These are phyloP conservation scores for Phaeodactylum tricornutum DNA, from an alignment of 108 stramenopile species.

Conservation along the genomic window DNA sequence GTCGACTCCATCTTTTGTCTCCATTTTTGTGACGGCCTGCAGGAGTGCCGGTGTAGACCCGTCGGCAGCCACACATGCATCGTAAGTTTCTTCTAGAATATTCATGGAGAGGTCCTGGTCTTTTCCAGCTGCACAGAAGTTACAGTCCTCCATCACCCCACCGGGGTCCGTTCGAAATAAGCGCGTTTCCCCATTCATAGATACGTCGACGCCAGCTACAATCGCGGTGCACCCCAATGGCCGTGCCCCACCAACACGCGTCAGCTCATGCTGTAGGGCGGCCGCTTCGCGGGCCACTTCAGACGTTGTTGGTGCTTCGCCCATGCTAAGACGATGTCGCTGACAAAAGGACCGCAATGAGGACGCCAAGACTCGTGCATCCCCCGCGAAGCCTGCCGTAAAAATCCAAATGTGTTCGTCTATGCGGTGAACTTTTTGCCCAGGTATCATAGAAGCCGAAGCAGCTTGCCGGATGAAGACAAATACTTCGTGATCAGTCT, in stretches of 20 bases:
- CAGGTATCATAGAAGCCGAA: too few species aligned
- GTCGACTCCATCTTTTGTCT: too few species aligned
- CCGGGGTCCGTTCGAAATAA: slow-evolving; percentile 60
- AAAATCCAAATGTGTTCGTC: slow-evolving; percentile 30
- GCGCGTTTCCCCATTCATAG: slow-evolving; percentile 7
- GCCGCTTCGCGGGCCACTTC: slow-evolving; percentile 50
- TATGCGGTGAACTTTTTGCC: slow-evolving; percentile 27
- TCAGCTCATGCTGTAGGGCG: slow-evolving; percentile 43
- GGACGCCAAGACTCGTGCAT: slow-evolving; percentile 47
- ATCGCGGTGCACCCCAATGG: slow-evolving; percentile 66
- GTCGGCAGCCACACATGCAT: too few species aligned
- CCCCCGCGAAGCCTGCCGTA: slow-evolving; percentile 66
- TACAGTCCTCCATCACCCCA: slow-evolving; percentile 46
- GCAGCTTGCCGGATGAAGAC: slow-evolving; percentile 31
- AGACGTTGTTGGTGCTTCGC: slow-evolving; percentile 40
- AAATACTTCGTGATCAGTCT: slow-evolving; percentile 10
- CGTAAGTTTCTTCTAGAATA: too few species aligned
- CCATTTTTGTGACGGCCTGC: too few species aligned
- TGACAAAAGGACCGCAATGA: slow-evolving; percentile 31
- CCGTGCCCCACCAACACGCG: slow-evolving; percentile 48
- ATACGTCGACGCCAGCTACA: slow-evolving; percentile 44
- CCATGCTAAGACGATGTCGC: slow-evolving; percentile 29
- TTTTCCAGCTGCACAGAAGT: slow-evolving; percentile 22
- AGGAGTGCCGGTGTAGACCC: too few species aligned
- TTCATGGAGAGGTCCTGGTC: not conserved